These are phyloP conservation scores for Emmonsiellopsis sp. DNA, from an alignment of 2,329 filamentous ascomycete species.

Conservation along the genomic window DNA sequence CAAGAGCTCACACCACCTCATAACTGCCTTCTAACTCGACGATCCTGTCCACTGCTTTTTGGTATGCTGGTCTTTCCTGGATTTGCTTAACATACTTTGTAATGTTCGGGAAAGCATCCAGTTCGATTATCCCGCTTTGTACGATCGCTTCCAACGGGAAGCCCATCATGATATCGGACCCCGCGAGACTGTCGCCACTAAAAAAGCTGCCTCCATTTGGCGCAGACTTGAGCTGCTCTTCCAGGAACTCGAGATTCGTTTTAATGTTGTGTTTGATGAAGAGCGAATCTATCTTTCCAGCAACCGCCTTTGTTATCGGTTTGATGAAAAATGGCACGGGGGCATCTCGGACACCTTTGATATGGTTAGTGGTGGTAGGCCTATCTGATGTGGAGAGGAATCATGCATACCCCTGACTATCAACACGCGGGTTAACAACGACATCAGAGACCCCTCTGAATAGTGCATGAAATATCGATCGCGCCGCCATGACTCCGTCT, in stretches of 20 bases:
- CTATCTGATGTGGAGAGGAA: background rate
- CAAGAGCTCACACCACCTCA: background rate
- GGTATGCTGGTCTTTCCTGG: constrained; percentile 21
- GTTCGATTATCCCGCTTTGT: constrained; percentile 23
- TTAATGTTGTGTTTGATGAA: constrained; percentile 34
- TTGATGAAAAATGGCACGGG: constrained; percentile 61
- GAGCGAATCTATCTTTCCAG: constrained; percentile 32
- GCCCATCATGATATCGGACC: constrained; percentile 40
- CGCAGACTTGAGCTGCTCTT: constrained; percentile 35
- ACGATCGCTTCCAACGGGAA: constrained; percentile 35
- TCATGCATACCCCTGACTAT: constrained; percentile 47
- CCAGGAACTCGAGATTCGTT: constrained; percentile 36
- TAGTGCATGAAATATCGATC: constrained; percentile 72
- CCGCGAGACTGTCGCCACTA: constrained; percentile 36
- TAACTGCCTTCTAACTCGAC: constrained; percentile 18
- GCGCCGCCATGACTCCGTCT: constrained; percentile 52
- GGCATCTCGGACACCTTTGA: constrained; percentile 38
- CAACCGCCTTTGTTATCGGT: constrained; percentile 51
- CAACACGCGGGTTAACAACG: constrained; percentile 55
- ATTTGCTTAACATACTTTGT: constrained; percentile 20
- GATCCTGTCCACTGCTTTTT: constrained; percentile 22
- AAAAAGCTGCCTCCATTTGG: constrained; percentile 31
- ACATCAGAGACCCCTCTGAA: constrained; percentile 75
- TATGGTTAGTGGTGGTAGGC: background rate
- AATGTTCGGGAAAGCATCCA: constrained; percentile 27